These are phyloP conservation scores for Mycena albidolilacea DNA, from an alignment of 768 basidiomycete genomes.

Conservation along the genomic window DNA sequence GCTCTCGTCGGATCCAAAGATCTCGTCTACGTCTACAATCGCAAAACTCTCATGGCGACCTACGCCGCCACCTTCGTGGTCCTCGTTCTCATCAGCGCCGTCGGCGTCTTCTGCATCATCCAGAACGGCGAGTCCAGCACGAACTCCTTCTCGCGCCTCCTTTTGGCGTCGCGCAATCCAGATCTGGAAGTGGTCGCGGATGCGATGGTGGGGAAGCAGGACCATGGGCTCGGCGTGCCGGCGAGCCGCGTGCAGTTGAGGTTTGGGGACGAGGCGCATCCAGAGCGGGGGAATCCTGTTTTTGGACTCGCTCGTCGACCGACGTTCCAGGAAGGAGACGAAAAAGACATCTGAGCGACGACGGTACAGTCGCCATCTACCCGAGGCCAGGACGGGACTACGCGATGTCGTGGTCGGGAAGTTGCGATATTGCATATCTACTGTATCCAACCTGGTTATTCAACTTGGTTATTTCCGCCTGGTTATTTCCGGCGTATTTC, in stretches of 20 bases:
- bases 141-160: conserved; percentile 16
- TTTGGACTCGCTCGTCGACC: too few relatives aligned
- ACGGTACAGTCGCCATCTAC: neutral
- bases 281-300: neutral
- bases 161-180: conserved; percentile 22
- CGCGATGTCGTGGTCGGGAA: neutral
- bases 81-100: conserved; percentile 9
- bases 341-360: neutral
- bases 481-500: too few relatives aligned
- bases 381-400: neutral
- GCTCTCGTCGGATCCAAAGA: neutral
- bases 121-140: conserved; percentile 26
- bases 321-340: too few relatives aligned
- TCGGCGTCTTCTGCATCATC: conserved; percentile 17
- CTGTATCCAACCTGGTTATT: too few relatives aligned
- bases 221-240: neutral
- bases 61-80: neutral
- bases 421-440: too few relatives aligned
- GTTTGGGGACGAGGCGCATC: neutral
- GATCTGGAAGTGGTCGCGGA: conserved; percentile 15
- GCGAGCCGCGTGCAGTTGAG: neutral
- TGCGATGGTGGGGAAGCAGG: neutral
- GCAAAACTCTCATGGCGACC: conserved; percentile 19
- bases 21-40: conserved; percentile 17
- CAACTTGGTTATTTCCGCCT: too few relatives aligned